phyloP scores from a whole-genome alignment of 139 green algal species.

The Chlamydomonas incerta region DNA sequence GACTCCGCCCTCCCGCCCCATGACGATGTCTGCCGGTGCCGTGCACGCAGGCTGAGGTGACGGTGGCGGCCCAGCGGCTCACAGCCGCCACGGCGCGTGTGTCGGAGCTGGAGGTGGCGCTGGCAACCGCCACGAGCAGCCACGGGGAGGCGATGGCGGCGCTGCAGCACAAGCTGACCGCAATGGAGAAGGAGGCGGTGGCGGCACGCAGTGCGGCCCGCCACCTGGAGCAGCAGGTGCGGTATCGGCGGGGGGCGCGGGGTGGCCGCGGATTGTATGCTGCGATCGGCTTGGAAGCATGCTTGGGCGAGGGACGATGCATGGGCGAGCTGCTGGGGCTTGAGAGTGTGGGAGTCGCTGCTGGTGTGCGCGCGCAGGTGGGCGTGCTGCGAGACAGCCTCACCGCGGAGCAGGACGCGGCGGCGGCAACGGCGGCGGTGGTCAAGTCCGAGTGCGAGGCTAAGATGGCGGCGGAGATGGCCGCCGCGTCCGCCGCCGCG shows the following conservation, averaged over 20 bases:
- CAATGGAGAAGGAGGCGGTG: conserved; percentile 20
- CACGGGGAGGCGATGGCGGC: conserved; percentile 4
- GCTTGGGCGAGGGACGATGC: neutral
- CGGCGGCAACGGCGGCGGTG: conserved; percentile 1
- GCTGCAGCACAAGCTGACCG: conserved; percentile 26
- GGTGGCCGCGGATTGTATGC: no score
- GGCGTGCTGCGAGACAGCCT: conserved; percentile 37
- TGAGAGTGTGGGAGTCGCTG: no score
- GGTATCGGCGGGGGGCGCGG: no score
- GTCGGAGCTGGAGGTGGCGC: conserved; percentile 41
- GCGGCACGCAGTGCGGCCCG: neutral
- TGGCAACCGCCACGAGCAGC: neutral
- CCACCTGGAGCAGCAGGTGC: conserved; percentile 32
- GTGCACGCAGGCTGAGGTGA: conserved; percentile 32
- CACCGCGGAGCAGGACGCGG: conserved; percentile 37
- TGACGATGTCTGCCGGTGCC: no score
- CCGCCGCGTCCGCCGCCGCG: neutral
- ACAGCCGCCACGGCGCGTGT: neutral
- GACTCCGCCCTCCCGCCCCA: no score
- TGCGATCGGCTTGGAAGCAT: no score
- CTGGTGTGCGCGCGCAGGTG: conserved; percentile 9
- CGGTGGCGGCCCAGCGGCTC: conserved; percentile 20
- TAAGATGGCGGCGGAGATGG: neutral
- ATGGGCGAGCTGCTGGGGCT: no score
- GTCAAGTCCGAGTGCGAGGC: conserved; percentile 15